Evolutionary conservation across 139 green algal species (phyloP), one percentile per base, ranked within the genome.

Genomic region (Coelastrella sp.): DNA sequence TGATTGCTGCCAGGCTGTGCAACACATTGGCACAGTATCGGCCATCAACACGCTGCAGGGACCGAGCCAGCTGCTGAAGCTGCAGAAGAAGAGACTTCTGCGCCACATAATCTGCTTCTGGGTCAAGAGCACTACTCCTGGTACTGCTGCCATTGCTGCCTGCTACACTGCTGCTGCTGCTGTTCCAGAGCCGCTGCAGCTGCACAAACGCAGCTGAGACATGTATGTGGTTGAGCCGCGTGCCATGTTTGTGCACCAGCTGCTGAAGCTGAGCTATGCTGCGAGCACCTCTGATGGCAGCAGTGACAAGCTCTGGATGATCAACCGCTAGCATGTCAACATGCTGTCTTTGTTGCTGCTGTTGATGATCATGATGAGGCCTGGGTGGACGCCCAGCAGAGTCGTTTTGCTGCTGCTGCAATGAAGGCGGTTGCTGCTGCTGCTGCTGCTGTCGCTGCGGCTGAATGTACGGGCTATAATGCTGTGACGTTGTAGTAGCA

Each of bases 151-250:
- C 40, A 21, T 51, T 57, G 34, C 35, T 73, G 40, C 60, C 45
- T 59, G 53, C 53, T 21, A 7, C 25, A 50, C 40, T 59, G 63
- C 45, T 64, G 60, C 62, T 57, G 60, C 50, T 72, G 60, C 32
- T 72, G 19, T n/a, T 60, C 77, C 53, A 72, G 11, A 85, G 79
- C 27, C 63, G 62, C 60, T 76, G 62, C 63, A 85, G 63, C 79
- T 41, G 43, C 13, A 85, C 30, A 15, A 85, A 74, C 11, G 79
- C 79, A 1, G 63, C 60, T 35, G 38, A 53, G n/a, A 76, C 35
- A 41, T 85, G 79, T 50, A 85, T 77, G 63, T 66, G 63, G 43
- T 85, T 85, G 35, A 85, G 45, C 8, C 21, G 3, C 2, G 40
- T 37, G 4, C 41, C 79, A 41, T 85, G 32, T 15, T 6, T 5